Percentiles rank a stretch among this genome's conserved stretches.
phyloP scores from a whole-genome alignment of 2,329 filamentous ascomycete species.

The Fusarium sp. region DNA sequence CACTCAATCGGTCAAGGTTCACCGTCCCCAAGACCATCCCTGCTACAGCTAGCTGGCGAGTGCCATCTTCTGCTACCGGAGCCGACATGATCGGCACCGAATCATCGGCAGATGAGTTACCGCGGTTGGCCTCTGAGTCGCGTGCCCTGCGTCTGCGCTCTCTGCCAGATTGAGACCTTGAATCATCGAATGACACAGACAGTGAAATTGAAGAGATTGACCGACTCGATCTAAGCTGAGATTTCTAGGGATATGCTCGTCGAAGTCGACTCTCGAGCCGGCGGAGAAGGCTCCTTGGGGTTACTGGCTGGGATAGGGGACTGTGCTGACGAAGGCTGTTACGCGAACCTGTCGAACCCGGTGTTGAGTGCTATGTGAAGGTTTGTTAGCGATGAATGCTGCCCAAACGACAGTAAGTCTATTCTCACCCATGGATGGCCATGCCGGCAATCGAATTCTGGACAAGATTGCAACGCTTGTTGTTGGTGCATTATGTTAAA shows the following conservation, averaged over 20 bases:
- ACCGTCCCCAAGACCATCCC: conserved; percentile 50
- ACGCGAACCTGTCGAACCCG: conserved; percentile 26
- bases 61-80: conserved; percentile 40
- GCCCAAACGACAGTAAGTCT: background rate
- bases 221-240: conserved; percentile 36
- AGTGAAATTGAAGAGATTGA: conserved; percentile 37
- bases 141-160: conserved; percentile 53
- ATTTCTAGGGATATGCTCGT: conserved; percentile 47
- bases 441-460: conserved; percentile 24
- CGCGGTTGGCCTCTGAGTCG: conserved; percentile 48
- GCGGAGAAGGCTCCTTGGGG: conserved; percentile 45
- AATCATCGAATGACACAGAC: conserved; percentile 13
- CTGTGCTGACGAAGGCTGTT: conserved; percentile 33
- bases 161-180: conserved; percentile 46
- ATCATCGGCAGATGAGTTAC: conserved; percentile 45
- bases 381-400: conserved; percentile 5
- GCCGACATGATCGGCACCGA: conserved; percentile 38
- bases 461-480: conserved; percentile 37
- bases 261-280: conserved; percentile 47
- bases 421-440: conserved; percentile 9
- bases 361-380: conserved; percentile 25
- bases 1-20: conserved; percentile 54
- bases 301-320: conserved; percentile 47
- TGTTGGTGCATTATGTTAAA: conserved; percentile 16
- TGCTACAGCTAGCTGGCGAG: conserved; percentile 49